Evolutionary conservation across 2,329 filamentous ascomycete species (phyloP).

Genomic region (Septoria petroselini): DNA sequence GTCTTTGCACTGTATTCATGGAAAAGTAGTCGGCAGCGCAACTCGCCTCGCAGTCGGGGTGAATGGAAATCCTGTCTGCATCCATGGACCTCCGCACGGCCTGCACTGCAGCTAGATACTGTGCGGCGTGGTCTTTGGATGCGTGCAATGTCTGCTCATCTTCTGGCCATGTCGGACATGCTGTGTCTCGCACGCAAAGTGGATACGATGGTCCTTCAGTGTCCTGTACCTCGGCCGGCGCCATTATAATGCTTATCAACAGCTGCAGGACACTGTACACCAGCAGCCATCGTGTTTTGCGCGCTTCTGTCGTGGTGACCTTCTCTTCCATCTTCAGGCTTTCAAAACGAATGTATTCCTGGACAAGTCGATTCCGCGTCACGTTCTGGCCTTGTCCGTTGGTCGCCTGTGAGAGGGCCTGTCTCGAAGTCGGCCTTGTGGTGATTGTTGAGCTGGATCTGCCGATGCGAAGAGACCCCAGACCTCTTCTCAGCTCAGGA

Average conservation of each 20-base stretch:
- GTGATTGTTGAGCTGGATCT: conserved; percentile 2
- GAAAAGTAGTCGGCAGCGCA: conserved; percentile 39
- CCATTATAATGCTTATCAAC: conserved; percentile 61
- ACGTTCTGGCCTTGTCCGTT: conserved; percentile 43
- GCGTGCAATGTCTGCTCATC: conserved; percentile 2
- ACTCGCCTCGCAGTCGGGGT: conserved; percentile 48
- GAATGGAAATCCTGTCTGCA: conserved; percentile 37
- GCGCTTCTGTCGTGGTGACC: conserved; percentile 61
- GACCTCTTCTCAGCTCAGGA: conserved; percentile 29
- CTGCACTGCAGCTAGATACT: conserved; percentile 13
- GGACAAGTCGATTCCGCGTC: conserved; percentile 54
- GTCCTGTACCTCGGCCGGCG: conserved; percentile 60
- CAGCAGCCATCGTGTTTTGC: conserved; percentile 75
- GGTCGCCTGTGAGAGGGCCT: conserved; percentile 52
- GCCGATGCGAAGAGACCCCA: conserved; percentile 13
- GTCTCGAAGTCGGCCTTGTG: conserved; percentile 44
- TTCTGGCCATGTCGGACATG: conserved; percentile 42
- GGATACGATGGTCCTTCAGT: conserved; percentile 57
- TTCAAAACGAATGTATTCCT: conserved; percentile 69
- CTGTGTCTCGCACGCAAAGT: conserved; percentile 49
- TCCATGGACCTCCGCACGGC: conserved; percentile 18
- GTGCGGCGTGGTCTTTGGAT: conserved; percentile 4
- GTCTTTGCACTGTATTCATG: conserved; percentile 24
- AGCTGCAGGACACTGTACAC: conserved; percentile 72
- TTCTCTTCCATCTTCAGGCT: conserved; percentile 58